These are phyloP conservation scores for Dillenia turbinata DNA, from an alignment of 164 flowering plant genomes.

Conservation along the genomic window DNA sequence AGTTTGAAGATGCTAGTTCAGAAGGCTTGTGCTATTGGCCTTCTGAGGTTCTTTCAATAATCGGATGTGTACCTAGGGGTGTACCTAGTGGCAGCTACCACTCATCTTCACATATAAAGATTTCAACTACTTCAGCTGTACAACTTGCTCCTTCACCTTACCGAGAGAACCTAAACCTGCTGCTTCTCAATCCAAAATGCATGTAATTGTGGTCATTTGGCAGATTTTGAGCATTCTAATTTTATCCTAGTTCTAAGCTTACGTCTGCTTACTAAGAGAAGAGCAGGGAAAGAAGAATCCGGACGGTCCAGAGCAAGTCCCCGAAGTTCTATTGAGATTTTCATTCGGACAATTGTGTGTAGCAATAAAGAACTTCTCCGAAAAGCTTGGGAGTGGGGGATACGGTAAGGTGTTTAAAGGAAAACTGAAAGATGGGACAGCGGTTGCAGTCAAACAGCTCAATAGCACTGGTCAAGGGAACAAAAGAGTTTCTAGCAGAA, in stretches of 20 bases:
- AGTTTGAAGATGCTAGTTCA: neutral
- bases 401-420: slow-evolving; percentile 12
- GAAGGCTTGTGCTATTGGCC: neutral
- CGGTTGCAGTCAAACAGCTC: slow-evolving; percentile 10
- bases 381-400: slow-evolving; percentile 6
- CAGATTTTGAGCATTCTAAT: no score
- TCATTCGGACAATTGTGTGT: neutral
- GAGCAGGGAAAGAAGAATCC: no score
- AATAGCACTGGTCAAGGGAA: neutral
- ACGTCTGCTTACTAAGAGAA: no score
- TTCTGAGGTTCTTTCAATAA: neutral
- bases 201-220: no score
- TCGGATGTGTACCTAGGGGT: neutral
- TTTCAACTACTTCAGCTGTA: no score
- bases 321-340: neutral
- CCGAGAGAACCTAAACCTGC: no score
- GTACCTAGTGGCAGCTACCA: neutral
- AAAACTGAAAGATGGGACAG: slow-evolving; percentile 4
- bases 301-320: no score
- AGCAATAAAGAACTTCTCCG: neutral
- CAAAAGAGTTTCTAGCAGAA: slow-evolving; percentile 9
- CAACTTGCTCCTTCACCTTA: no score
- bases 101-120: no score
- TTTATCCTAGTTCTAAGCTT: no score
- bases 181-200: no score